Percentiles rank a stretch among this genome's conserved stretches.
These are phyloP conservation scores for Parachaetomium inaequale DNA, from an alignment of 495 filamentous ascomycete genomes.

Conservation along the genomic window DNA sequence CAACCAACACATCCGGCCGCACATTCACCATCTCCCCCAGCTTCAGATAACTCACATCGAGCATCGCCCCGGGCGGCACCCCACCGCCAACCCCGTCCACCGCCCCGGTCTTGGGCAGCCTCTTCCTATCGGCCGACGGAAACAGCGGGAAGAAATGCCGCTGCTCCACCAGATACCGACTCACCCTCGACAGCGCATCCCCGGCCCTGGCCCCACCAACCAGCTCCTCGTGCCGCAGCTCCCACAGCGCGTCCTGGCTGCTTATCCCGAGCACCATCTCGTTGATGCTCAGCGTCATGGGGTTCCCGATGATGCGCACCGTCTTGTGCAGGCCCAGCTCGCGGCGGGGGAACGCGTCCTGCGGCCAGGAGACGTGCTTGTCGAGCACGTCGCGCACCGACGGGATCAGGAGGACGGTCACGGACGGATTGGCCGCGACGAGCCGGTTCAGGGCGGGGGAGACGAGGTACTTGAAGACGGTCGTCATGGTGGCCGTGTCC, in stretches of 20 bases:
- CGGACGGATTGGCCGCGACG: constrained; percentile 61
- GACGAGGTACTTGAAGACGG: constrained; percentile 79
- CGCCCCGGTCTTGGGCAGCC: constrained; percentile 61
- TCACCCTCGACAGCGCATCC: constrained; percentile 61
- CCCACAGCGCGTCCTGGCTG: constrained; percentile 76
- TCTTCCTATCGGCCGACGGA: constrained; percentile 65
- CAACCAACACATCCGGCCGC: constrained; percentile 77
- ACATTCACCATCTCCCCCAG: constrained; percentile 85
- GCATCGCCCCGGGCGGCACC: constrained; percentile 61
- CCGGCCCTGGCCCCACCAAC: constrained; percentile 50
- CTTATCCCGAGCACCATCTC: constrained; percentile 76
- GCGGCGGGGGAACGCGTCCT: constrained; percentile 70
- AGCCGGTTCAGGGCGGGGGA: constrained; percentile 63
- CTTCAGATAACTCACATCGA: constrained; percentile 84
- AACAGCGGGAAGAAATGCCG: constrained; percentile 86
- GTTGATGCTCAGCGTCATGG: constrained; percentile 79
- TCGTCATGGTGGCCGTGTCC: constrained; percentile 72
- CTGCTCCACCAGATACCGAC: constrained; percentile 77
- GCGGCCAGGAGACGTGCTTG: constrained; percentile 85
- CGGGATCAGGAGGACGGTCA: constrained; percentile 79
- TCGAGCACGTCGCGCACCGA: constrained; percentile 80
- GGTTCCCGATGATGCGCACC: constrained; percentile 76
- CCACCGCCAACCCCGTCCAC: constrained; percentile 47
- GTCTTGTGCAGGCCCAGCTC: constrained; percentile 71
- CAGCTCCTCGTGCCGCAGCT: constrained; percentile 74